Evolutionary conservation across 345 rosid genomes (phyloP).

Genomic region (Acer yangbiense): DNA sequence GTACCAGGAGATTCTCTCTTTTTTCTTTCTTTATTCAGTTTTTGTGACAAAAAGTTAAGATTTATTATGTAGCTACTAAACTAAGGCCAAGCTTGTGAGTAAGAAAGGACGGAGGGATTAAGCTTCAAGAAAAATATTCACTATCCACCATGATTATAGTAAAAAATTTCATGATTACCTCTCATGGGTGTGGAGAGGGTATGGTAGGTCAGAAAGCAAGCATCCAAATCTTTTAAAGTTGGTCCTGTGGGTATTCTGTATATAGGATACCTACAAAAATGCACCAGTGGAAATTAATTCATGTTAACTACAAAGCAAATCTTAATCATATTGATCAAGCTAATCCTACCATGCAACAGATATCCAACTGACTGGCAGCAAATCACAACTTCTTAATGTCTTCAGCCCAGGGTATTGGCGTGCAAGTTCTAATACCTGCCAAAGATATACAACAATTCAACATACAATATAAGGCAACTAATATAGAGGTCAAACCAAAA

Average conservation of each 20-base stretch:
- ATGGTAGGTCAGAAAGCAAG: slow-evolving; percentile 43
- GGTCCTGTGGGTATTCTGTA: slow-evolving; percentile 44
- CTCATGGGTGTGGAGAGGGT: slow-evolving; percentile 32
- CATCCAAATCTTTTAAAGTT: slow-evolving; percentile 44
- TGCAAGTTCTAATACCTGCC: slow-evolving; percentile 36
- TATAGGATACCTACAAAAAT: slow-evolving; percentile 41
- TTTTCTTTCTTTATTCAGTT: background rate
- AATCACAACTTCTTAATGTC: slow-evolving; percentile 38
- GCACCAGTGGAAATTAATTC: slow-evolving; percentile 15
- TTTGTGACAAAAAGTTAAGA: background rate
- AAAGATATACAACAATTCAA: background rate
- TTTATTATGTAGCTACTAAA: background rate
- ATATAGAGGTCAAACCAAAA: slow-evolving; percentile 11
- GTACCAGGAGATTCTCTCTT: background rate
- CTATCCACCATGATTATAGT: background rate
- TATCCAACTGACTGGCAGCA: slow-evolving; percentile 39
- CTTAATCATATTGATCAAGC: slow-evolving; percentile 4
- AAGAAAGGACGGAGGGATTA: background rate
- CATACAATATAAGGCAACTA: background rate
- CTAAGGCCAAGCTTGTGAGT: background rate
- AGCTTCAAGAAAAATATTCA: background rate
- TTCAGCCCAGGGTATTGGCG: slow-evolving; percentile 27
- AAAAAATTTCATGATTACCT: slow-evolving; percentile 24
- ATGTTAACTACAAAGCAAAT: background rate
- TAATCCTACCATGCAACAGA: slow-evolving; percentile 43